Evolutionary conservation across 805 yeast genomes (phyloP), one percentile per base, ranked within the genome.

Genomic region (Candida takata): DNA sequence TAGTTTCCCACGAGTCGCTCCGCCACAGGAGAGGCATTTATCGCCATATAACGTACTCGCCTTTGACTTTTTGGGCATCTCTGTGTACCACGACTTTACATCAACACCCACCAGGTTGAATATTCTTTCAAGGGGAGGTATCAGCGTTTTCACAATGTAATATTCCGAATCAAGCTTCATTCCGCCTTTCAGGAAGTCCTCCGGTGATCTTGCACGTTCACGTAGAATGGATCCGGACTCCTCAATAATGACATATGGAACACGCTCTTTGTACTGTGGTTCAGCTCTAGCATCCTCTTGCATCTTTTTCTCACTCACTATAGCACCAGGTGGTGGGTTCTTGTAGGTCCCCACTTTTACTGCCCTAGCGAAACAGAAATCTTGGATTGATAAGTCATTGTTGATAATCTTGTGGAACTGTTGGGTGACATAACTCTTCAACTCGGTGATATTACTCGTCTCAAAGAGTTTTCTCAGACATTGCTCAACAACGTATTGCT

Each of bases 311-410:
- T 71, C 69, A n/a, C 92, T 81, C 2, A 92, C 69, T 11, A 78
- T 67, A 0, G 98, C 97, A 0, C 97, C 97, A 0, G 97, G 92
- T 1, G 98, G 98, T 3, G 86, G 70, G 43, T 74, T 77, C 52
- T 83, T 83, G 55, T 92, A 92, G 0, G 80, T 68, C 0, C 97
- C 97, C 31, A 86, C 62, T 37, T 81, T 70, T 4, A 92, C 97
- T 48, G 84, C 95, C 51, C 84, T 84, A 3, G 95, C 88, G 63
- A 92, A 92, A 50, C 95, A 81, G 52, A 87, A 86, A 54, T 92
- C 97, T 42, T 79, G 80, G 11, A 86, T 62, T 1, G 81, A 69
- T 1, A 85, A 74, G 18, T 72, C 69, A 33, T 79, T 83, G n/a
- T 55, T 52, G 38, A 76, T 58, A 2, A 92, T 74, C 44, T 80